phyloP scores from a whole-genome alignment of 2,329 filamentous ascomycete species.

The Alternaria triticina region DNA sequence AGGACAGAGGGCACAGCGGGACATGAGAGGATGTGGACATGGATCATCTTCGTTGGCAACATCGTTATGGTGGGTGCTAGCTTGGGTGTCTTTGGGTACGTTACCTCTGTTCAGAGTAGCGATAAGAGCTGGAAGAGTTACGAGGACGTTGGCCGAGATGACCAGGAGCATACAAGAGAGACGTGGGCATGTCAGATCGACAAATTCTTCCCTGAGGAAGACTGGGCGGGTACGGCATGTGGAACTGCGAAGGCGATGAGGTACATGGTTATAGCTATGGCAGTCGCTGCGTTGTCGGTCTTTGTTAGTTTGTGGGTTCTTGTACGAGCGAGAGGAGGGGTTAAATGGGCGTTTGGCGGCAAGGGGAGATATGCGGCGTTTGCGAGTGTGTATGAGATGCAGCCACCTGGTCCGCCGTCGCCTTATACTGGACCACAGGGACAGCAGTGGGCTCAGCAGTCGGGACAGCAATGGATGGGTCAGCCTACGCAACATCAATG shows the following conservation, averaged over 20 bases:
- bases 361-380: conserved; percentile 39
- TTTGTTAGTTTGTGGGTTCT: conserved; percentile 29
- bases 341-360: conserved; percentile 36
- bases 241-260: conserved; percentile 32
- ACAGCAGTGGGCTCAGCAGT: neutral
- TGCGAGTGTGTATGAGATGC: conserved; percentile 32
- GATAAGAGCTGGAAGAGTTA: conserved; percentile 23
- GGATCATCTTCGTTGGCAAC: conserved; percentile 28
- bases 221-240: conserved; percentile 35
- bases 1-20: conserved; percentile 29
- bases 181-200: conserved; percentile 38
- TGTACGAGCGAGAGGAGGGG: conserved; percentile 31
- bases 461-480: conserved; percentile 9
- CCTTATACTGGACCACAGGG: conserved; percentile 1
- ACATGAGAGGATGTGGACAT: conserved; percentile 35
- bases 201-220: conserved; percentile 18
- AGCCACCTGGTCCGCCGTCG: conserved; percentile 1
- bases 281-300: conserved; percentile 23
- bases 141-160: conserved; percentile 20
- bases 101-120: conserved; percentile 24
- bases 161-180: conserved; percentile 29
- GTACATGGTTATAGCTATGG: conserved; percentile 32
- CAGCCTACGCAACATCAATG: conserved; percentile 12
- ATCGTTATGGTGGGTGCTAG: conserved; percentile 20
- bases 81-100: conserved; percentile 29